Evolutionary conservation across 257 asterid genomes (phyloP).

Genomic region (Solanum corneliomulleri): DNA sequence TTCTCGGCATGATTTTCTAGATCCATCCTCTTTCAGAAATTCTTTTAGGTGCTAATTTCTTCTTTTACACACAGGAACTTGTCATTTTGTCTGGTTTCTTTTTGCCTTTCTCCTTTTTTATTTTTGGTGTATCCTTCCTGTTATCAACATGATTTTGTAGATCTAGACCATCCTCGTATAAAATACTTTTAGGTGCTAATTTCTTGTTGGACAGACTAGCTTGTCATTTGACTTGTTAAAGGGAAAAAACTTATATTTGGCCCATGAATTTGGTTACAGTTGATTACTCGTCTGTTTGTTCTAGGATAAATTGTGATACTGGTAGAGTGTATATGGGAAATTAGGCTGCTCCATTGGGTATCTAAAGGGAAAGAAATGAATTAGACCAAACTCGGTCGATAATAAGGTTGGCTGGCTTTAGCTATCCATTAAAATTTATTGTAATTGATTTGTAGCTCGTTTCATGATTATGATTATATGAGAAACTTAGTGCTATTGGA

Average conservation of each 20-base stretch:
- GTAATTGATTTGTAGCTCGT: not conserved
- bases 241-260: not conserved
- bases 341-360: not conserved
- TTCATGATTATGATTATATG: not conserved
- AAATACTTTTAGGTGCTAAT: not conserved
- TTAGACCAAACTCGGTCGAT: not conserved
- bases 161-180: not conserved
- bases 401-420: not conserved
- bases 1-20: not conserved
- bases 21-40: not conserved
- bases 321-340: not conserved
- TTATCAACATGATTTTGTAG: not conserved
- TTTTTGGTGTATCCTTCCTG: not conserved
- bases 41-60: not conserved
- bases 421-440: not conserved
- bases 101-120: not conserved
- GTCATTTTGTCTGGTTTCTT: not conserved
- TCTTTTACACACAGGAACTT: not conserved
- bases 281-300: not conserved
- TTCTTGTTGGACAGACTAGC: not conserved
- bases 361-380: not conserved
- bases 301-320: not conserved
- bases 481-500: not conserved
- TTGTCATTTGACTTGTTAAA: not conserved
- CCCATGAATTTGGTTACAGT: not conserved